Evolutionary conservation across 1,284 basidiomycete genomes (phyloP), one percentile per base, ranked within the genome.

Genomic region (Cryptococcus hybrid): DNA sequence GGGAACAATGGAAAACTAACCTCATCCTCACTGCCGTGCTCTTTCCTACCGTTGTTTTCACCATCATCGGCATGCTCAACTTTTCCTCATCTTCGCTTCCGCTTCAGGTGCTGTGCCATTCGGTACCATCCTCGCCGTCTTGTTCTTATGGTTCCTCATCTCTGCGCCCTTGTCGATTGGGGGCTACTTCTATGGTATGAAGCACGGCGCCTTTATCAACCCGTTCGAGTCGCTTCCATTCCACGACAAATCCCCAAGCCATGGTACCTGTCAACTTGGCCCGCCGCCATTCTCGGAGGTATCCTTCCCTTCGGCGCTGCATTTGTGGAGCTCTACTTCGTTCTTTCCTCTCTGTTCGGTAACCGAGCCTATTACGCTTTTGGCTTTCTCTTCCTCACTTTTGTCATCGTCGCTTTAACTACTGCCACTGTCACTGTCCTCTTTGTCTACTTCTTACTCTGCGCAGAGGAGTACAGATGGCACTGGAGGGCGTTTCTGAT

Each of bases 81-180:
- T 81, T 95, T 88, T 92, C 82, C 84, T 99, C 36, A 80, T 98
- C 60, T 81, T 84, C 3, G 88, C 90, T 12, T 86, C 86, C 4
- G 93, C 93, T 0, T 95, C 94, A 3, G 95, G 94, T 15, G 95
- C 95, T 7, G 92, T 99, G 42, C 95, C 95, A 2, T 96, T 98
- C 73, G 92, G 88, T 43, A 95, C 95, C 0, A 88, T 98, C 82
- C 80, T 93, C 45, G 83, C 92, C 18, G 89, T 99, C 60, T 85
- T 95, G 15, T 73, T 91, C 7, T 80, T 99, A n/a, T 99, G 94
- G 94, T 96, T 93, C 76, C 86, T 92, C 49, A 92, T 98, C 60
- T 93, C 92, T 38, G 88, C 91, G 0, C 95, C 95, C 0, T 81
- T 85, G 5, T 80, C 79, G 4, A 65, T 81, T 6, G 71, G 79